A percentile compares a stretch with the other conserved stretches of the same genome.
Conservation (phyloP, 148 eudicot species). For the Nepenthes gracilis region DNA sequence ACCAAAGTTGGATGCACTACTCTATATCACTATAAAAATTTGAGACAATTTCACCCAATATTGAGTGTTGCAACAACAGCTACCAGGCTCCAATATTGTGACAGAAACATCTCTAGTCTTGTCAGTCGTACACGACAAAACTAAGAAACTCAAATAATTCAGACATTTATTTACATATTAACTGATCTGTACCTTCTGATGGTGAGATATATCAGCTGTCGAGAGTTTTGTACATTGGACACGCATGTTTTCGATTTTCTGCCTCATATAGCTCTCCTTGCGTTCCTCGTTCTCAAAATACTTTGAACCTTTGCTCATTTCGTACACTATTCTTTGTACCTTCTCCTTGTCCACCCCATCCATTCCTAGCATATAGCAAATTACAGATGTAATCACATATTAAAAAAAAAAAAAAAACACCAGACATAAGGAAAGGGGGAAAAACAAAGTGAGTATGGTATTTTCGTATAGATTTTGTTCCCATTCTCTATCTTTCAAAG, state of each 20-base stretch:
- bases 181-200: slow-evolving; percentile 51
- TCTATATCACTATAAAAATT: too few relatives aligned
- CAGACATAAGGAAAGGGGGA: not conserved
- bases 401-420: not conserved
- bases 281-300: slow-evolving; percentile 86
- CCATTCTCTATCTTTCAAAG: too few relatives aligned
- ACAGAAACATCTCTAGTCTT: not conserved
- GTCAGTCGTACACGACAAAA: not conserved
- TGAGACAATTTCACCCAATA: not conserved
- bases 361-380: slow-evolving; percentile 33
- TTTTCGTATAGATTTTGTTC: not conserved
- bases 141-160: not conserved
- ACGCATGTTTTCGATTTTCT: slow-evolving; percentile 70
- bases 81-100: not conserved
- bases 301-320: slow-evolving; percentile 98
- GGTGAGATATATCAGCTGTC: slow-evolving; percentile 45
- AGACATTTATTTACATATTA: not conserved
- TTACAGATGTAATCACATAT: not conserved
- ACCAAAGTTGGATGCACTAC: too few relatives aligned
- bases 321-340: slow-evolving; percentile 85
- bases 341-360: slow-evolving; percentile 97
- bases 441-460: not conserved
- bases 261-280: slow-evolving; percentile 63
- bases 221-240: slow-evolving; percentile 57
- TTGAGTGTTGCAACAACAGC: not conserved